Evolutionary conservation across 208 protist species (phyloP).

Genomic region (Leishmania aethiopica): DNA sequence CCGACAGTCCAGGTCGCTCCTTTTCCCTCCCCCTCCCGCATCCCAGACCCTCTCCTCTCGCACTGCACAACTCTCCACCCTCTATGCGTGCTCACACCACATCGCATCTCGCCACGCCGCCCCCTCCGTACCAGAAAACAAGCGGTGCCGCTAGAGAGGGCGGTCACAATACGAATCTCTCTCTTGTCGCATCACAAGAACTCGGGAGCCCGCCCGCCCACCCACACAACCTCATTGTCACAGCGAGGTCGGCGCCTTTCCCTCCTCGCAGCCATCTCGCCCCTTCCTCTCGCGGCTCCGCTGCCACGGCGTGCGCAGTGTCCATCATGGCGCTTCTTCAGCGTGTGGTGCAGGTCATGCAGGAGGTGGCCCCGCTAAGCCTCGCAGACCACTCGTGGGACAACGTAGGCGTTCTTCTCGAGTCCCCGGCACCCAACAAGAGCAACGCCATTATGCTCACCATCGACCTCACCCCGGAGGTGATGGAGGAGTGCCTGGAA

Average conservation of each 20-base stretch:
- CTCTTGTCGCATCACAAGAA: neutral
- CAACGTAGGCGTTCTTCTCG: slow-evolving; percentile 94
- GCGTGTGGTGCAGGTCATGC: slow-evolving; percentile 70
- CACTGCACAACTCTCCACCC: neutral
- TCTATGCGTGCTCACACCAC: neutral
- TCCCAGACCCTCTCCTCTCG: neutral
- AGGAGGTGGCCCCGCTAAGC: slow-evolving; percentile 79
- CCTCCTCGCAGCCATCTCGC: neutral
- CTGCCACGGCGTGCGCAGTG: neutral
- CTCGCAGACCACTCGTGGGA: slow-evolving; percentile 93
- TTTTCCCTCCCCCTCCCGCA: neutral
- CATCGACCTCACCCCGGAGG: slow-evolving; percentile 90
- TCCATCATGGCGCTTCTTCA: slow-evolving; percentile 47
- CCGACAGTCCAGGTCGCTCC: neutral
- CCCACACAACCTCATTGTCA: neutral
- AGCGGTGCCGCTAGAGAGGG: too few species aligned
- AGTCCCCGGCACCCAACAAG: slow-evolving; percentile 63
- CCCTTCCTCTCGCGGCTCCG: neutral
- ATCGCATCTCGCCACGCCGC: neutral
- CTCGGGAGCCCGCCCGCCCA: neutral
- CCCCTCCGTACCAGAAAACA: neutral
- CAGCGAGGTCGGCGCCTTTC: neutral
- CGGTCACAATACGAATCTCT: neutral
- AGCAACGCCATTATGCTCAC: slow-evolving; percentile 79
- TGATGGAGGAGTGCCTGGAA: slow-evolving; percentile 87